phyloP scores from a whole-genome alignment of 2,329 filamentous ascomycete species.

The Ceratocystis cacaofunesta region DNA sequence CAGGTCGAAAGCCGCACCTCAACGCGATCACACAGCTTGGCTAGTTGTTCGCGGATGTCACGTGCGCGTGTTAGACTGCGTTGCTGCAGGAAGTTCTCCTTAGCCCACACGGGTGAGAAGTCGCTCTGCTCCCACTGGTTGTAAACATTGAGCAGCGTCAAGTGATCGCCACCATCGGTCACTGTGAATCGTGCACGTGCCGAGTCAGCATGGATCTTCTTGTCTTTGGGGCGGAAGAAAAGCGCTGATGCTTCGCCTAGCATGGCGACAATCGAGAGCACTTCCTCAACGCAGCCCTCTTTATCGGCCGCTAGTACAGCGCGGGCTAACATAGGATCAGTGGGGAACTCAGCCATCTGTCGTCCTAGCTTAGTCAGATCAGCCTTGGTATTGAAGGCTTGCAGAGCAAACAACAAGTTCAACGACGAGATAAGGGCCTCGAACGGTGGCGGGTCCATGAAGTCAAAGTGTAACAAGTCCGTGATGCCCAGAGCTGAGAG shows the following conservation, averaged over 20 bases:
- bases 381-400: constrained; percentile 75
- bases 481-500: constrained; percentile 86
- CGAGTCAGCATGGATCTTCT: constrained; percentile 89
- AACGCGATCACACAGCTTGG: constrained; percentile 82
- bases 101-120: constrained; percentile 73
- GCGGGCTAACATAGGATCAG: constrained; percentile 82
- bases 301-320: constrained; percentile 77
- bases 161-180: constrained; percentile 79
- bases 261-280: constrained; percentile 89
- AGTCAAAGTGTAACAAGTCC: constrained; percentile 85
- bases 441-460: constrained; percentile 83
- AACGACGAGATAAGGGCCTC: constrained; percentile 79
- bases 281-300: constrained; percentile 84
- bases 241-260: constrained; percentile 74
- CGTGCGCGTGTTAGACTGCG: constrained; percentile 75
- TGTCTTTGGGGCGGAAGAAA: constrained; percentile 92
- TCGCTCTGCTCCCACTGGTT: constrained; percentile 91
- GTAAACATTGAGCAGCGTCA: constrained; percentile 83
- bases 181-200: constrained; percentile 78
- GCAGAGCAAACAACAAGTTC: constrained; percentile 81
- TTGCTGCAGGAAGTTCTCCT: constrained; percentile 89
- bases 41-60: constrained; percentile 83
- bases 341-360: constrained; percentile 90
- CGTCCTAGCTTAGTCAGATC: constrained; percentile 81
- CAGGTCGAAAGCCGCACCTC: constrained; percentile 60